A percentile compares a stretch with the other conserved stretches of the same genome.
phyloP scores from a whole-genome alignment of 257 asterid genomes.

The Nyctanthes arbortristis region DNA sequence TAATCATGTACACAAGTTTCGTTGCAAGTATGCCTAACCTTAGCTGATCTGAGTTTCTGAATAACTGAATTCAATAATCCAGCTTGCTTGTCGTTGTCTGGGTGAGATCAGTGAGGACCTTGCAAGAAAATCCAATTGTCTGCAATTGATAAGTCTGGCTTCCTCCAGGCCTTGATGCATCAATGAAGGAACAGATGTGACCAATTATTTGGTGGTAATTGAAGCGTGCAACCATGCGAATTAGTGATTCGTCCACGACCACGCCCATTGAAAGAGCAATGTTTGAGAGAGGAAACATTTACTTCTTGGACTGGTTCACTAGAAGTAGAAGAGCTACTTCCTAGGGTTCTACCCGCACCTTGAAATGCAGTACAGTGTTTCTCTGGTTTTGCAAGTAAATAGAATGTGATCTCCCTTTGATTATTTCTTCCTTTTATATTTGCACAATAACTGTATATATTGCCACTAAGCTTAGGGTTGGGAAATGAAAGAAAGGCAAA shows the following conservation, averaged over 20 bases:
- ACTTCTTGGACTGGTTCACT: constrained; percentile 43
- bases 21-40: background rate
- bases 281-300: constrained; percentile 29
- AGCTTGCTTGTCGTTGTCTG: constrained; percentile 91
- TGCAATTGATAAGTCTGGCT: constrained; percentile 64
- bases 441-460: background rate
- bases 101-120: constrained; percentile 60
- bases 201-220: constrained; percentile 74
- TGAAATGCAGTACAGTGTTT: constrained; percentile 53
- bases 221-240: constrained; percentile 91
- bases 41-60: constrained; percentile 54
- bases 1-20: background rate
- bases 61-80: constrained; percentile 85
- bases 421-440: background rate
- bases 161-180: constrained; percentile 79
- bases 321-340: constrained; percentile 59
- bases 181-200: constrained; percentile 69
- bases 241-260: constrained; percentile 64
- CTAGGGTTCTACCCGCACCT: constrained; percentile 89
- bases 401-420: background rate
- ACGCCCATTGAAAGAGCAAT: constrained; percentile 55
- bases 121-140: constrained; percentile 90
- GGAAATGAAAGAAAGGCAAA: background rate
- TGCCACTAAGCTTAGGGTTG: background rate
- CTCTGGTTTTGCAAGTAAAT: constrained; percentile 63